Base-by-base conservation (phyloP, 2,329 filamentous ascomycete species). In the Hypoxylon sp. region DNA sequence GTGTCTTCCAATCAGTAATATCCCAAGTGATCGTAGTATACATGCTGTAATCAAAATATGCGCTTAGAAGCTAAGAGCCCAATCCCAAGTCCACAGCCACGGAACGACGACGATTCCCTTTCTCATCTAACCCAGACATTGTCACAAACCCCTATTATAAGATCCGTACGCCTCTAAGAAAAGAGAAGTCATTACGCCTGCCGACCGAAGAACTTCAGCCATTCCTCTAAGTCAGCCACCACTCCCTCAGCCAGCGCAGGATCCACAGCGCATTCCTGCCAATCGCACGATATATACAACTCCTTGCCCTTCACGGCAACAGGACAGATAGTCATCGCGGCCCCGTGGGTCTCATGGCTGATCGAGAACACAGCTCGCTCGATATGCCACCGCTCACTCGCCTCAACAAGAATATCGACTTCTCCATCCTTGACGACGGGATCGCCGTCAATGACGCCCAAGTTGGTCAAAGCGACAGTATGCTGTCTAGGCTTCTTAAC, bases 391-490 rank as follows among this genome's bases (percentile, higher is more conserved):
- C 13, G 27, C 2, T 11, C 5, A 12, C 7, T 35, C 8, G 6
- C 12, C 7, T 36, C 17, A 3, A 13, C 7, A 2, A 2, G 1
- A 27, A 27, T 7, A 8, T 13, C 20, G 4, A 15, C 23, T 2
- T 34, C 16, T 15, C 16, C 17, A 11, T 31, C 9, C 7, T n/a
- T 23, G 17, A 31, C 1, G 4, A 9, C 31, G 9, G 27, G 21
- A 23, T 19, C 12, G 9, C 67, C 63, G 46, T 69, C 52, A 15
- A 72, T 47, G n/a, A 59, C 43, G 2, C 58, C 60, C 8, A 61
- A 34, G 9, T 56, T 56, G 7, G 60, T 61, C 7, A 63, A 16
- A 11, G 32, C 26, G 12, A 55, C 35, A 5, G 56, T 51, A 9
- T 38, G 26, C 7, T 12, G n/a, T 7, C 60, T 45, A 7, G 60